A percentile compares a stretch with the other conserved stretches of the same genome.
Evolutionary conservation across 2,329 filamentous ascomycete species (phyloP).

Genomic region (Aspergillus quadricinctus): DNA sequence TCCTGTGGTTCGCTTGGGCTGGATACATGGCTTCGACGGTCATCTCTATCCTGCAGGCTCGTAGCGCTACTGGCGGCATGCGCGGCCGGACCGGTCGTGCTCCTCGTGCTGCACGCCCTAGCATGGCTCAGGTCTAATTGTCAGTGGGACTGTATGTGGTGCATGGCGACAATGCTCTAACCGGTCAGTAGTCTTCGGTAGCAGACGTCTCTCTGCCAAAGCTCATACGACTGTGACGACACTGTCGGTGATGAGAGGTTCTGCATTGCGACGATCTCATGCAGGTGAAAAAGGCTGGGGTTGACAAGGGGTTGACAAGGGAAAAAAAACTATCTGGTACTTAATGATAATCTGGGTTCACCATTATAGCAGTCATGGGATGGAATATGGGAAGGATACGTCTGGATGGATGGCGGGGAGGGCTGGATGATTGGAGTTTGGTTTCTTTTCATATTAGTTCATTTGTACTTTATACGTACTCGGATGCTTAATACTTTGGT

Average conservation of each 20-base stretch:
- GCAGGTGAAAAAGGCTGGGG: not conserved
- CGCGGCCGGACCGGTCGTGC: slow-evolving; percentile 29
- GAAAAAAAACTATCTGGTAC: not conserved
- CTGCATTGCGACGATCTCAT: not conserved
- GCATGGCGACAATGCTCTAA: not conserved
- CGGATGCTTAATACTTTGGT: not conserved
- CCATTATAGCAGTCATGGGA: not conserved
- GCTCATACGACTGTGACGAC: not conserved
- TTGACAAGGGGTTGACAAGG: not conserved
- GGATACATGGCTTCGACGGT: slow-evolving; percentile 40
- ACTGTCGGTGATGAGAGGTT: not conserved
- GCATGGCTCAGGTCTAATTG: slow-evolving; percentile 44
- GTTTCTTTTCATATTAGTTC: not conserved
- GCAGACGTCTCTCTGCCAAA: not conserved
- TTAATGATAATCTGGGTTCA: not conserved
- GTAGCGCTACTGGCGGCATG: slow-evolving; percentile 30
- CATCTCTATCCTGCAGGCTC: slow-evolving; percentile 36
- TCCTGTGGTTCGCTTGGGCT: slow-evolving; percentile 50
- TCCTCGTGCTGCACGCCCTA: slow-evolving; percentile 31
- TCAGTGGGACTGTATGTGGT: not conserved
- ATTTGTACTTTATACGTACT: not conserved
- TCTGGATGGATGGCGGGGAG: not conserved
- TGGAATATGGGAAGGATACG: not conserved
- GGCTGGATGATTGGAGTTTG: not conserved
- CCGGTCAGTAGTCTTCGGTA: not conserved